phyloP scores from a whole-genome alignment of 2,329 filamentous ascomycete species.

The Parastagonospora avenae region DNA sequence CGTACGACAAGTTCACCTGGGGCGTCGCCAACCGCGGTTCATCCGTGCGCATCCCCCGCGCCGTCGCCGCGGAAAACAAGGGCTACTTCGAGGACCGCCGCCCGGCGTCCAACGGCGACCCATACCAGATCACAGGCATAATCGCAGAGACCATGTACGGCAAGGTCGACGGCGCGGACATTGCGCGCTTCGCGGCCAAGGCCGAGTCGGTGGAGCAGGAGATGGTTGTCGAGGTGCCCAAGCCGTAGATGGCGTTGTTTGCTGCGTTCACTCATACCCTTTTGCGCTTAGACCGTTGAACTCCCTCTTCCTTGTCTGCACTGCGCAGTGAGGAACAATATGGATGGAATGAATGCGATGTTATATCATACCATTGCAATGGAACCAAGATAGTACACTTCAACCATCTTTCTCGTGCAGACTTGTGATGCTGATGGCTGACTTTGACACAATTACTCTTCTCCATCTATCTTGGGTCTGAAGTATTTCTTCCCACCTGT shows the following conservation, averaged over 20 bases:
- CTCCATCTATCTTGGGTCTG: background rate
- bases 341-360: background rate
- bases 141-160: conserved; percentile 72
- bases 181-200: conserved; percentile 48
- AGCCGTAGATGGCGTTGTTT: conserved; percentile 26
- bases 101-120: conserved; percentile 81
- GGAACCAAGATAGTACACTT: background rate
- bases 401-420: no score
- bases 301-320: background rate
- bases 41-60: conserved; percentile 89
- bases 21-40: conserved; percentile 96
- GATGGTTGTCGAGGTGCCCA: conserved; percentile 33
- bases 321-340: conserved; percentile 6
- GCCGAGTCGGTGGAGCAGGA: conserved; percentile 43
- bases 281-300: conserved; percentile 1
- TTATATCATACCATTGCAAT: background rate
- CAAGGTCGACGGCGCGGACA: conserved; percentile 56
- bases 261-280: conserved; percentile 17
- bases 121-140: conserved; percentile 83
- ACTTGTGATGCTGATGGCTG: no score
- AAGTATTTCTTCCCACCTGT: background rate
- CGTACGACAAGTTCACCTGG: conserved; percentile 90
- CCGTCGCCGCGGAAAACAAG: conserved; percentile 83
- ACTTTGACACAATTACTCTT: background rate
- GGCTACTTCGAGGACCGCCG: conserved; percentile 83